A percentile compares a stretch with the other conserved stretches of the same genome.
phyloP scores from a whole-genome alignment of 2,329 filamentous ascomycete genomes.

The Aspergillus unguis region DNA sequence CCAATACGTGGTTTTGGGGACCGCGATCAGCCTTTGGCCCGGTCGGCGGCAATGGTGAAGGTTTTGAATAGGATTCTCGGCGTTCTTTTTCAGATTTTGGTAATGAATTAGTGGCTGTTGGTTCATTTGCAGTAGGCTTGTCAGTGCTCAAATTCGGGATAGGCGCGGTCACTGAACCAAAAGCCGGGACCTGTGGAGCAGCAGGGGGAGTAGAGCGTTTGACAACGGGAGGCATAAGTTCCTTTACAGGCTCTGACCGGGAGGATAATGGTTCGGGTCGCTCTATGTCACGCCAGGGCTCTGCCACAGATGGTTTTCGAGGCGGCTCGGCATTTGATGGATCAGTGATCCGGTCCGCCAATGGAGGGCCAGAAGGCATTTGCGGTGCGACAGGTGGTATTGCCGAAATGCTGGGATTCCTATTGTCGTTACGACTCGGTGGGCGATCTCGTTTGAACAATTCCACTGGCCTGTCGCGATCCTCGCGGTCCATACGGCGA shows the following conservation, averaged over 20 bases:
- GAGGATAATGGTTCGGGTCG: slow-evolving; percentile 25
- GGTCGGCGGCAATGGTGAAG: slow-evolving; percentile 39
- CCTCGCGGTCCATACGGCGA: slow-evolving; percentile 29
- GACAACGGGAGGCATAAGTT: slow-evolving; percentile 19
- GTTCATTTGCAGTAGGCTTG: slow-evolving; percentile 19
- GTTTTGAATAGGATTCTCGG: slow-evolving; percentile 18
- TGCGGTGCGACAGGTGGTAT: slow-evolving; percentile 16
- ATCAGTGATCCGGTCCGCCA: slow-evolving; percentile 25
- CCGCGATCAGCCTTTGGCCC: slow-evolving; percentile 43
- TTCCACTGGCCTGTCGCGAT: slow-evolving; percentile 32
- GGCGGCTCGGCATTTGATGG: slow-evolving; percentile 21
- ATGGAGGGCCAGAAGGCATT: slow-evolving; percentile 13
- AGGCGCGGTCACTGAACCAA: slow-evolving; percentile 37
- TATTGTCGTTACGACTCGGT: slow-evolving; percentile 30
- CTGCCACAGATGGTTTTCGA: slow-evolving; percentile 27
- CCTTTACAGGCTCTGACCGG: slow-evolving; percentile 29
- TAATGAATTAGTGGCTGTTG: slow-evolving; percentile 4
- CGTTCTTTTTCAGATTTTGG: slow-evolving; percentile 25
- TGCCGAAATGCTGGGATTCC: slow-evolving; percentile 26
- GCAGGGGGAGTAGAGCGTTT: slow-evolving; percentile 39
- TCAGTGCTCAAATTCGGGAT: slow-evolving; percentile 22
- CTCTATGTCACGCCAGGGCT: slow-evolving; percentile 32
- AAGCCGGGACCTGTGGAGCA: slow-evolving; percentile 43
- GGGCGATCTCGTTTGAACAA: slow-evolving; percentile 42
- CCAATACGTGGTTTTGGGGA: slow-evolving; percentile 22